Evolutionary conservation across 2,329 filamentous ascomycete species (phyloP).

Genomic region (Hymenoscyphus linearis): DNA sequence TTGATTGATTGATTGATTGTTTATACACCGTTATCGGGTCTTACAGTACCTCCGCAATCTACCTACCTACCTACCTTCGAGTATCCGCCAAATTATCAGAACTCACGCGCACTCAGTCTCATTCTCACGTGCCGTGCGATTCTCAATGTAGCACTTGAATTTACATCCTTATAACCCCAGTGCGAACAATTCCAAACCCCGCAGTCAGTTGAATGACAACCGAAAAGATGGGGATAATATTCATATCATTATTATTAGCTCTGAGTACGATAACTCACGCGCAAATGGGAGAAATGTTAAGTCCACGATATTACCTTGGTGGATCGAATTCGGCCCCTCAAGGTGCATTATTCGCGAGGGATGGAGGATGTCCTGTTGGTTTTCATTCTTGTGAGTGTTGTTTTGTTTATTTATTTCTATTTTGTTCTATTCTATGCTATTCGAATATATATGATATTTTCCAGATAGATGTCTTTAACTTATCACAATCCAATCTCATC

Average conservation of each 20-base stretch:
- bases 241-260: background rate
- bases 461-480: no score
- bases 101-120: no score
- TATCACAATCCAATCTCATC: background rate
- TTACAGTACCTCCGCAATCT: background rate
- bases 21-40: no score
- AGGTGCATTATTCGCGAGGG: slow-evolving; percentile 13
- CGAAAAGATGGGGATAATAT: background rate
- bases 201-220: background rate
- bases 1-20: no score
- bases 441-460: no score
- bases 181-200: background rate
- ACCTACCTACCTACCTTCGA: background rate
- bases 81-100: no score
- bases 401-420: background rate
- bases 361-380: slow-evolving; percentile 18
- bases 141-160: background rate
- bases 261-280: slow-evolving; percentile 10
- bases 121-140: background rate
- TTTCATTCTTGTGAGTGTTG: slow-evolving; percentile 25
- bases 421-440: background rate
- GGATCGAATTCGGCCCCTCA: background rate
- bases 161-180: no score
- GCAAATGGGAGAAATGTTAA: slow-evolving; percentile 25
- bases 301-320: slow-evolving; percentile 25